Base-by-base conservation (phyloP, 2,329 filamentous ascomycete genomes). In the Tolypocladium cylindrosporum region DNA sequence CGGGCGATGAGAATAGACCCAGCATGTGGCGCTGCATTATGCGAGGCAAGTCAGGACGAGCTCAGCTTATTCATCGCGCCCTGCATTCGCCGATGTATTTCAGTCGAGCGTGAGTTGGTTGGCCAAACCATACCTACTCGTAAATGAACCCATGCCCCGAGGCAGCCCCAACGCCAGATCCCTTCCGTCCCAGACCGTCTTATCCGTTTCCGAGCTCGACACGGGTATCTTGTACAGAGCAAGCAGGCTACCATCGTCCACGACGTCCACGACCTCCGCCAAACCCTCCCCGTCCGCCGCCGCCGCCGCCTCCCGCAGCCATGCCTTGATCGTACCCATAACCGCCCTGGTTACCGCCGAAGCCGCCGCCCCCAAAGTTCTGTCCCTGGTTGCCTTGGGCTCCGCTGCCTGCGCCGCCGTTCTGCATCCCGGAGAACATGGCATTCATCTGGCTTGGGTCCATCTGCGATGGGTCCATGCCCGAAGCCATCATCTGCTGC, bases 401-500 rank as follows among this genome's bases (percentile, higher is more conserved):
- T 16, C 69, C 77, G 4, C 72, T 71, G n/a, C 66, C 72, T 8
- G 70, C 75, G 19, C 74, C 77, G 11, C 69, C 68, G 55, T 74
- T 75, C 64, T 83, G 80, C 78, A 83, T 83, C 39, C 78, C 77
- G 0, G 77, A 74, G 64, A 84, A 86, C 81, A 87, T 85, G 66
- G 79, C 76, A 16, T 76, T 76, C 74, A 84, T 80, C 59, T 80
- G 71, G 39, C 73, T 75, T 42, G 82, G 79, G 61, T 87, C 84
- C 82, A 87, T 86, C 71, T 87, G 84, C 60, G 77, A 83, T 45
- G 83, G 83, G 62, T 87, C 84, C 75, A 87, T 83, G 27, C 84
- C 84, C 1, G 77, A 76, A 0, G 80, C 77, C 80, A 87, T 86
- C 83, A 87, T 86, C 69, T 87, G 83, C 69, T 87, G 84, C 82